phyloP scores from a whole-genome alignment of 1,284 basidiomycete species.

The Marasmius sp. region DNA sequence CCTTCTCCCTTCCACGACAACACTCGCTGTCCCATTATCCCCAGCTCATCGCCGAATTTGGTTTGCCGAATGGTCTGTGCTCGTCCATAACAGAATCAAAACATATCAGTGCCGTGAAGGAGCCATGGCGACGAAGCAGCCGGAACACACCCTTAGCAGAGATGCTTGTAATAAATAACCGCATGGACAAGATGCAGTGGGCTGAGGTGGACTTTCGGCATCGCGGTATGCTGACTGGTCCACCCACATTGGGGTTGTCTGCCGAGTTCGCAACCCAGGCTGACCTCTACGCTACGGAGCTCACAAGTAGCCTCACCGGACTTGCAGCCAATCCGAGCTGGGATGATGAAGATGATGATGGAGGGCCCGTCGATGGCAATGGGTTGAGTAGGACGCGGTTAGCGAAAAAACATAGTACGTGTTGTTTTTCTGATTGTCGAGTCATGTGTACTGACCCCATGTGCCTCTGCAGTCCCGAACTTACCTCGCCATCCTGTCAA shows the following conservation, averaged over 20 bases:
- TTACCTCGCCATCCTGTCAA: no score
- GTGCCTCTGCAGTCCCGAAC: no score
- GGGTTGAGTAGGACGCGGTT: no score
- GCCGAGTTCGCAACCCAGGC: no score
- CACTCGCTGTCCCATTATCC: conserved; percentile 1
- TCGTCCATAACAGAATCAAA: conserved; percentile 16
- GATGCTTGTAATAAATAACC: conserved; percentile 21
- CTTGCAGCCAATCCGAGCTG: no score
- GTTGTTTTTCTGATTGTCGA: no score
- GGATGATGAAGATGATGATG: background rate
- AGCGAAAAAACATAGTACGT: no score
- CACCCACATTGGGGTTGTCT: no score
- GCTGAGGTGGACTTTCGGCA: conserved; percentile 12
- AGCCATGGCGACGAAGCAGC: conserved; percentile 23
- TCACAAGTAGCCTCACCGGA: no score
- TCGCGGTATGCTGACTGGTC: background rate
- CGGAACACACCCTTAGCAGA: conserved; percentile 18
- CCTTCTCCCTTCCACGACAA: conserved; percentile 2
- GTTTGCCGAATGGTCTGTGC: conserved; percentile 8
- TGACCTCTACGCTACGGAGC: no score
- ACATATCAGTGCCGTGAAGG: conserved; percentile 23
- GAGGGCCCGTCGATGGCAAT: no score
- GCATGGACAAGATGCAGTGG: conserved; percentile 21
- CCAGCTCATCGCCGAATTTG: background rate
- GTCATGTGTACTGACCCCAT: no score